These are phyloP conservation scores for Verticillium longisporum DNA, from an alignment of 2,329 filamentous ascomycete genomes.

Conservation along the genomic window DNA sequence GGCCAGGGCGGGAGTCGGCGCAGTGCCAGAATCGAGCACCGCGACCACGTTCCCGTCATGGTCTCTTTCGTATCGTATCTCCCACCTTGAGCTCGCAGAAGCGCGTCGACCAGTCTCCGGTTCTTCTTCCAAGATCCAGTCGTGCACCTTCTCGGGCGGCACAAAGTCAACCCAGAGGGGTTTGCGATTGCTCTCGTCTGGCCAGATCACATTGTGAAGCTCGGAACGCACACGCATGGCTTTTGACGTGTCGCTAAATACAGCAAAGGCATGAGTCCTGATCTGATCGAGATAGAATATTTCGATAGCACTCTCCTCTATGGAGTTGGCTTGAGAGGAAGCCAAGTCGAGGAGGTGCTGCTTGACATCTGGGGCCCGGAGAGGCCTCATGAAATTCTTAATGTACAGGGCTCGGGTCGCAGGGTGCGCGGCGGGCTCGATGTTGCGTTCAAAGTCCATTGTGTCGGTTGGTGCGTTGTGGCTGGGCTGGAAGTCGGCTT, in stretches of 20 bases:
- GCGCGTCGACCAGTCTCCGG: slow-evolving; percentile 31
- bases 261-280: slow-evolving; percentile 79
- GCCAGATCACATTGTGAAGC: slow-evolving; percentile 78
- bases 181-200: slow-evolving; percentile 78
- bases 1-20: slow-evolving; percentile 3
- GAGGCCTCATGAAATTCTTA: slow-evolving; percentile 79
- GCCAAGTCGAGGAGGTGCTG: slow-evolving; percentile 66
- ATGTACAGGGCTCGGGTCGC: slow-evolving; percentile 80
- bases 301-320: slow-evolving; percentile 50
- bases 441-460: slow-evolving; percentile 26
- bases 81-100: slow-evolving; percentile 49
- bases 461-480: slow-evolving; percentile 9
- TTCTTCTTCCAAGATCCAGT: slow-evolving; percentile 70
- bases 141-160: slow-evolving; percentile 62
- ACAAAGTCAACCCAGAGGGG: slow-evolving; percentile 85
- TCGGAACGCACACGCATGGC: slow-evolving; percentile 70
- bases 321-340: slow-evolving; percentile 42
- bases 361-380: slow-evolving; percentile 62
- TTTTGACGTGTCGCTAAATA: slow-evolving; percentile 61
- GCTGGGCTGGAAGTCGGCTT: neutral
- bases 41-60: slow-evolving; percentile 49
- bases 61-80: slow-evolving; percentile 61
- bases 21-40: slow-evolving; percentile 31
- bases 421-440: slow-evolving; percentile 57
- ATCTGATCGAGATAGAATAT: slow-evolving; percentile 78